Conservation (phyloP, 768 basidiomycete species). For the Strobilomyces echinocephalus region DNA sequence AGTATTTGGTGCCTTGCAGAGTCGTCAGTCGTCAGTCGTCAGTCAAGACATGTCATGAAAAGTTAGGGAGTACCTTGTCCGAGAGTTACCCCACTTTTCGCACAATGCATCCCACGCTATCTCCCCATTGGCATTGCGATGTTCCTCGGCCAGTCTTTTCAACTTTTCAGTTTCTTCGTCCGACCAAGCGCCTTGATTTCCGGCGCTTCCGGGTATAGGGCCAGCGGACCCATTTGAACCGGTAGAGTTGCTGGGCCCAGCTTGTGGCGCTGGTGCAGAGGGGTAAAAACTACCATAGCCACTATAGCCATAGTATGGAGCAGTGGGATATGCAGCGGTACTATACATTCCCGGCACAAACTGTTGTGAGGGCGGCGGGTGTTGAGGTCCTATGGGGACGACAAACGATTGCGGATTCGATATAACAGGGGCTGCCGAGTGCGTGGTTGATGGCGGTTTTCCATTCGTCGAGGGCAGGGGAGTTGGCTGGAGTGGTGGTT, state of each 20-base stretch:
- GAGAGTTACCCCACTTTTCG: constrained; percentile 65
- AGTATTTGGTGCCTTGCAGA: constrained; percentile 69
- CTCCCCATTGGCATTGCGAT: constrained; percentile 41
- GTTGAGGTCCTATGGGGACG: constrained; percentile 58
- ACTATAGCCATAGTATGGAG: constrained; percentile 61
- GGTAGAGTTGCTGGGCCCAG: constrained; percentile 26
- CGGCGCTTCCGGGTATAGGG: constrained; percentile 28
- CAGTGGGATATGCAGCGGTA: constrained; percentile 48
- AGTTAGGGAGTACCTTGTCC: constrained; percentile 53
- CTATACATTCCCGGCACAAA: constrained; percentile 33
- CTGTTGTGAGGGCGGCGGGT: constrained; percentile 44
- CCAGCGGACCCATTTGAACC: constrained; percentile 19
- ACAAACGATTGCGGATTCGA: constrained; percentile 72
- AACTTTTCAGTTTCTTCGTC: constrained; percentile 72
- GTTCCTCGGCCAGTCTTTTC: constrained; percentile 65
- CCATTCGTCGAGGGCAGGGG: constrained; percentile 33
- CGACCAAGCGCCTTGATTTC: constrained; percentile 72
- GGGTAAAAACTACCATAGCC: constrained; percentile 33
- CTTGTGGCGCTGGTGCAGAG: constrained; percentile 17
- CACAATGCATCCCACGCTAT: constrained; percentile 81
- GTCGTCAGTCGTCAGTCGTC: constrained; percentile 10
- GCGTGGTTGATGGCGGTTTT: constrained; percentile 28
- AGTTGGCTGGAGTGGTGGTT: constrained; percentile 36
- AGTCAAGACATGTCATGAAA: background rate
- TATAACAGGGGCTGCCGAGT: constrained; percentile 47